Evolutionary conservation across 2,329 filamentous ascomycete genomes (phyloP), one percentile per base, ranked within the genome.

Genomic region (Colletotrichum liriopes): DNA sequence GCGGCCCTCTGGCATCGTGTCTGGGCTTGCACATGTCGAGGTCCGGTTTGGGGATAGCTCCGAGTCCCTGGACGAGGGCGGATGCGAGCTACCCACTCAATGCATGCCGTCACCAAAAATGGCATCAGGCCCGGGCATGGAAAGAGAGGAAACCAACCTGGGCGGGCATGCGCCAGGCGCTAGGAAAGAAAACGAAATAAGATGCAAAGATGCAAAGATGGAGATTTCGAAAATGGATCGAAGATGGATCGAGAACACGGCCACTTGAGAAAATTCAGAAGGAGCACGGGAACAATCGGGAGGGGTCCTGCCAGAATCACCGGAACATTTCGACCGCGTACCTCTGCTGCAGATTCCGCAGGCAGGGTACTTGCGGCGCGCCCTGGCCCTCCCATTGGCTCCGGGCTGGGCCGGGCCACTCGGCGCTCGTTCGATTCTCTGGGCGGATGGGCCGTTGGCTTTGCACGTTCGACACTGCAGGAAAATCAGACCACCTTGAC

Each of bases 401-500:
- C 4, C 58, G 69, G 69, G 20, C 41, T 45, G 43, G 52, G 43
- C 69, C 58, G 58, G 11, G 8, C 45, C 43, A 37, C 43, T 51
- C 14, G 9, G 18, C 41, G 39, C 69, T 72, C 69, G 69, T 72
- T 72, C 69, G 69, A 72, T 68, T 68, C 45, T 23, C 23, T 8
- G 29, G 26, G 26, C n/a, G 29, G 29, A 58, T 71, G 68, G 64
- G 41, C 56, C 59, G 69, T 63, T 68, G 51, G 56, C 51, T 63
- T 54, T 59, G 55, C 65, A 51, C 69, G 59, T 72, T 72, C 69
- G 65, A 72, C 65, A 20, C 51, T 64, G 69, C 69, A 68, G 26
- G 26, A 23, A 35, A 64, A 72, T 72, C 69, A 72, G 69, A 51
- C 69, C 69, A 72, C 43, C 60, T 67, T 59, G n/a, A n/a, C 55